These are phyloP conservation scores for Cryphonectria radicalis DNA, from an alignment of 2,329 filamentous ascomycete genomes.

Conservation along the genomic window DNA sequence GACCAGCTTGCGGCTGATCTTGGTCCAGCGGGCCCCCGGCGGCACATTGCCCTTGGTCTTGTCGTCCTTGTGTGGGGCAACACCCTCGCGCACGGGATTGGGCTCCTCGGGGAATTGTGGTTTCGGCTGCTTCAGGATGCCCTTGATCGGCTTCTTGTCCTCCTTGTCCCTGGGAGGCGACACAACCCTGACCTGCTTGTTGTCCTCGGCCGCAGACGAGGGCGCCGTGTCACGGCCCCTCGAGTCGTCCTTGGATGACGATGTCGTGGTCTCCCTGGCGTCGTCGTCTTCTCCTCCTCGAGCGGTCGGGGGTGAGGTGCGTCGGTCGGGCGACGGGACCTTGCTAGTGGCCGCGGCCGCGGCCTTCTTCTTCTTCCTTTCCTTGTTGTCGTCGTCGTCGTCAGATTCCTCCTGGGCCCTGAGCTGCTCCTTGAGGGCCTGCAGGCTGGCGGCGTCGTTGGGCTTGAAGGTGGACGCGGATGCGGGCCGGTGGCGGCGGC, in stretches of 20 bases:
- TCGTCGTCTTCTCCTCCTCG: constrained; percentile 21
- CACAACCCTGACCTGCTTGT: constrained; percentile 67
- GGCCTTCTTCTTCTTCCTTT: neutral
- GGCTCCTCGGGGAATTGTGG: constrained; percentile 85
- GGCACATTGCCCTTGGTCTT: constrained; percentile 75
- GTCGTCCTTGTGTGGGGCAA: constrained; percentile 90
- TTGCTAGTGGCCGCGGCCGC: constrained; percentile 23
- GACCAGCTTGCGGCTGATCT: constrained; percentile 85
- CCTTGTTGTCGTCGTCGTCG: constrained; percentile 34
- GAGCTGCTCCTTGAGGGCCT: constrained; percentile 55
- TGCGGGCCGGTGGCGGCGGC: constrained; percentile 44
- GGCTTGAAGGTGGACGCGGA: constrained; percentile 53
- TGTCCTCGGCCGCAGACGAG: constrained; percentile 38
- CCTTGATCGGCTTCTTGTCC: constrained; percentile 73
- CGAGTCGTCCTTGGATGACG: constrained; percentile 38
- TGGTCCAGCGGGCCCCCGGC: constrained; percentile 85
- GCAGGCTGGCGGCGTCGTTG: constrained; percentile 55
- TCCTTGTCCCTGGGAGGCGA: constrained; percentile 68
- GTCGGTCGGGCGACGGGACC: constrained; percentile 35
- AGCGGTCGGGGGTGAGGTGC: constrained; percentile 11
- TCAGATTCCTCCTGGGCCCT: constrained; percentile 46
- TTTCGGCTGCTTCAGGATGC: constrained; percentile 84
- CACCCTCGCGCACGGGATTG: constrained; percentile 83
- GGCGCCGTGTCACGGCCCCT: constrained; percentile 48
- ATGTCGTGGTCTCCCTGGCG: constrained; percentile 1